Evolutionary conservation across 371 early-diverging fungal genomes (phyloP), one percentile per base, ranked within the genome.

Genomic region (Rhizopus delemar): DNA sequence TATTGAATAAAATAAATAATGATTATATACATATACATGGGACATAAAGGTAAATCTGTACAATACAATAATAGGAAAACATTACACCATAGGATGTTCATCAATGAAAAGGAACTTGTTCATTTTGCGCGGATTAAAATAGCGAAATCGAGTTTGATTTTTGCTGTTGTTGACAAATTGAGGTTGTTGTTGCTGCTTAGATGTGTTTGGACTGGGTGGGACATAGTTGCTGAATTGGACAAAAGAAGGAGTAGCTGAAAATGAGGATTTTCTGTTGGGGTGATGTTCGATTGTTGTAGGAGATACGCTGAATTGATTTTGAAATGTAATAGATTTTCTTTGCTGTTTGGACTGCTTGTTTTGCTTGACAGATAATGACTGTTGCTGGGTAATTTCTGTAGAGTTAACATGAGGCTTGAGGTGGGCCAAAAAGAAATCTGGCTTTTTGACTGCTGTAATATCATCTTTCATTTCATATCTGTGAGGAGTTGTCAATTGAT

Each of bases 31-130:
- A 45, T 28, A 54, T 41, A 54, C 35, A 51, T 33, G 32, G 9
- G 13, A 36, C 7, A 51, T 48, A 48, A 35, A 51, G 31, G 35
- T 9, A 51, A 11, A 45, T 1, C 35, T 31, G 29, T 41, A 41
- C 41, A 16, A 43, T 13, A 43, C 9, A 54, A 41, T 9, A 28
- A 41, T 34, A 50, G 58, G 5, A 15, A n/a, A 8, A 13, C 36
- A 43, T 61, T 60, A 66, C 28, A 58, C 52, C 59, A 62, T 62
- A 11, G 69, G 69, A 39, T 69, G 58, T 38, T 69, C 71, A 41
- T 66, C 71, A 56, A 66, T 66, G 54, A 66, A 70, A 46, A 71
- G 49, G 51, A 63, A 59, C 58, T 62, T 71, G 65, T 71, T 63
- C 59, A 59, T 57, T 51, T 63, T 64, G 36, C 62, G 62, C 7